phyloP scores from a whole-genome alignment of 1,139 yeast species.

The Blastobotrys elegans region DNA sequence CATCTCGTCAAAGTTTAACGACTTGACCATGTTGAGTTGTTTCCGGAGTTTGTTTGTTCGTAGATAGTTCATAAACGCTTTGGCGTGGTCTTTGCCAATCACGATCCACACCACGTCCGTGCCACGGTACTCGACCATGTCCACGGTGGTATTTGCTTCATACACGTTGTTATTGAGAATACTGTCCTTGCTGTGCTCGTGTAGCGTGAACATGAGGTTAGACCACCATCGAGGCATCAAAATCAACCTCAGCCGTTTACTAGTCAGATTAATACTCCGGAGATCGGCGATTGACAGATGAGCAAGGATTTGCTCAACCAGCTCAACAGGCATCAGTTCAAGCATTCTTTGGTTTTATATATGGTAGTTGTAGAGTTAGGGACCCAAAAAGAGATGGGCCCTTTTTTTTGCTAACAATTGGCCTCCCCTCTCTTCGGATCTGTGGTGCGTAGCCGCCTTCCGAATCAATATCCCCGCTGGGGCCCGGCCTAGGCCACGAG shows the following conservation, averaged over 20 bases:
- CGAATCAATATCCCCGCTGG: too few relatives aligned
- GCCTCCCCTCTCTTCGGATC: too few relatives aligned
- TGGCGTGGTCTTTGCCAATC: not conserved
- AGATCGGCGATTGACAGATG: slow-evolving; percentile 1
- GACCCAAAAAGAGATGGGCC: too few relatives aligned
- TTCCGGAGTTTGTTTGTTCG: not conserved
- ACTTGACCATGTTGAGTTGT: slow-evolving; percentile 7
- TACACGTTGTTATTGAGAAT: not conserved
- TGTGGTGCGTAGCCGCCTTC: too few relatives aligned
- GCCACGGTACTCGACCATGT: not conserved
- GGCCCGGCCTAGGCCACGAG: too few relatives aligned
- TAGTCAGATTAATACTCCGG: not conserved
- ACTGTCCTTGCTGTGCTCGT: not conserved
- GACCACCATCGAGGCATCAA: slow-evolving; percentile 9
- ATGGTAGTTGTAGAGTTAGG: too few relatives aligned
- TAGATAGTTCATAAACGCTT: not conserved
- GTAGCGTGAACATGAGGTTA: slow-evolving; percentile 7
- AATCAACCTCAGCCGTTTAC: slow-evolving; percentile 7
- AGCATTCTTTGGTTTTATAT: slow-evolving; percentile 1
- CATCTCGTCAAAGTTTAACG: slow-evolving; percentile 11
- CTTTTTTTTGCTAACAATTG: not conserved
- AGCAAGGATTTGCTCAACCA: slow-evolving; percentile 1
- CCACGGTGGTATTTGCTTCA: slow-evolving; percentile 1
- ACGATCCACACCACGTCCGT: slow-evolving; percentile 6
- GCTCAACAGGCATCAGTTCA: slow-evolving; percentile 6